phyloP scores from a whole-genome alignment of 441 rosid species.

The Erodium trifolium region DNA sequence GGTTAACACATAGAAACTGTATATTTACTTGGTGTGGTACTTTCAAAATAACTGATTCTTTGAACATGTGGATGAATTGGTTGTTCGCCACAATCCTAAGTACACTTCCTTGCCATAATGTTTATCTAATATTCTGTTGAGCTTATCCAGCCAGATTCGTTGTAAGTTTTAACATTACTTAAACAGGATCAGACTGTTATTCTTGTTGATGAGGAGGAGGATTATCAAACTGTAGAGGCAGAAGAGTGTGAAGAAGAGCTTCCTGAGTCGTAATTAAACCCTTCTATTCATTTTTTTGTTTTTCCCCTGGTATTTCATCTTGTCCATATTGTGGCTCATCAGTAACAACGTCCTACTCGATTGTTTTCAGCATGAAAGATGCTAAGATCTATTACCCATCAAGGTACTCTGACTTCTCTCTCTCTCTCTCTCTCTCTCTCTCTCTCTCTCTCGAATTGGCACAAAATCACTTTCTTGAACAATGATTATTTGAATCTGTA shows the following conservation, averaged over 20 bases:
- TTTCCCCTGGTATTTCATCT: slow-evolving; percentile 14
- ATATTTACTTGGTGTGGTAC: too few species aligned
- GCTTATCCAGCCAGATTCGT: too few species aligned
- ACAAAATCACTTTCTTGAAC: slow-evolving; percentile 3
- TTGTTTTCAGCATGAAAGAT: slow-evolving; percentile 46
- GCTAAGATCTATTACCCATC: slow-evolving; percentile 67
- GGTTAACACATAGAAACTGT: too few species aligned
- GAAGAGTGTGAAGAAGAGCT: slow-evolving; percentile 31
- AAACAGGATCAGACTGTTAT: slow-evolving; percentile 39
- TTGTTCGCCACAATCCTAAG: too few species aligned
- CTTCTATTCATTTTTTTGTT: neutral
- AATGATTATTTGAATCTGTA: neutral
- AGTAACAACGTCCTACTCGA: slow-evolving; percentile 19
- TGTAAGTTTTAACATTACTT: neutral
- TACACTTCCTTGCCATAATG: too few species aligned
- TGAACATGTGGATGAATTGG: too few species aligned
- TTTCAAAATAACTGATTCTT: too few species aligned
- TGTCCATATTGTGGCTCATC: slow-evolving; percentile 11
- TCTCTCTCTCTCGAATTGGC: neutral
- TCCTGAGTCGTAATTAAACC: slow-evolving; percentile 43
- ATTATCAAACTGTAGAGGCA: slow-evolving; percentile 29
- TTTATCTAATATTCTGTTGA: too few species aligned
- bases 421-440: too few species aligned
- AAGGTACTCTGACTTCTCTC: slow-evolving; percentile 32
- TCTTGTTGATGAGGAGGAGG: slow-evolving; percentile 63